Percentiles rank a stretch among this genome's conserved stretches.
These are phyloP conservation scores for Globisporangium okanoganense DNA, from an alignment of 352 stramenopile genomes.

Conservation along the genomic window DNA sequence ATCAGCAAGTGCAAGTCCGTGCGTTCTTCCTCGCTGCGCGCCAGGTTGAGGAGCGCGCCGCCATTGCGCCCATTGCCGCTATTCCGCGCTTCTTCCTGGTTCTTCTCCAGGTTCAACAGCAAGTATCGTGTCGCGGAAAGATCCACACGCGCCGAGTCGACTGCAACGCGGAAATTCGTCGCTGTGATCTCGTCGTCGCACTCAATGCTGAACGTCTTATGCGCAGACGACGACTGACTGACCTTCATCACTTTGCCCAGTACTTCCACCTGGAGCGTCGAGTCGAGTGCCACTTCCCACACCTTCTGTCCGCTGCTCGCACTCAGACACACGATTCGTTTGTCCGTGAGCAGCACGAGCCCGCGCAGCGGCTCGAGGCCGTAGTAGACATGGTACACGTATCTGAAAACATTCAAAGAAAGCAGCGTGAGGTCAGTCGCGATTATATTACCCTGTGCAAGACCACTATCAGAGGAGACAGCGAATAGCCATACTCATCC, in stretches of 20 bases:
- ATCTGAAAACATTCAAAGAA: conserved; percentile 29
- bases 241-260: conserved; percentile 42
- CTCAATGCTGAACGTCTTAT: conserved; percentile 66
- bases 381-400: conserved; percentile 83
- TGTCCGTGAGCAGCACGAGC: conserved; percentile 77
- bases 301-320: conserved; percentile 69
- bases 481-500: conserved; percentile 58
- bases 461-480: background rate
- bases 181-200: conserved; percentile 57
- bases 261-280: conserved; percentile 57
- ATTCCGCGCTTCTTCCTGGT: conserved; percentile 61
- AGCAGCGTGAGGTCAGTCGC: background rate
- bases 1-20: conserved; percentile 73
- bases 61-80: background rate
- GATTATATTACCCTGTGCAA: background rate
- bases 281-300: conserved; percentile 82
- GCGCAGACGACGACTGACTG: conserved; percentile 33
- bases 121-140: conserved; percentile 72
- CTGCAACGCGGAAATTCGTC: conserved; percentile 74
- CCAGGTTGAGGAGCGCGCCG: conserved; percentile 11
- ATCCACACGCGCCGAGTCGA: conserved; percentile 72
- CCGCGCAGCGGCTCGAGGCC: conserved; percentile 58
- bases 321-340: conserved; percentile 75
- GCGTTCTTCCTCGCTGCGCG: conserved; percentile 57
- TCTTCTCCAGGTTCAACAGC: conserved; percentile 81